phyloP scores from a whole-genome alignment of 108 stramenopile species.

The Fistulifera solaris region DNA sequence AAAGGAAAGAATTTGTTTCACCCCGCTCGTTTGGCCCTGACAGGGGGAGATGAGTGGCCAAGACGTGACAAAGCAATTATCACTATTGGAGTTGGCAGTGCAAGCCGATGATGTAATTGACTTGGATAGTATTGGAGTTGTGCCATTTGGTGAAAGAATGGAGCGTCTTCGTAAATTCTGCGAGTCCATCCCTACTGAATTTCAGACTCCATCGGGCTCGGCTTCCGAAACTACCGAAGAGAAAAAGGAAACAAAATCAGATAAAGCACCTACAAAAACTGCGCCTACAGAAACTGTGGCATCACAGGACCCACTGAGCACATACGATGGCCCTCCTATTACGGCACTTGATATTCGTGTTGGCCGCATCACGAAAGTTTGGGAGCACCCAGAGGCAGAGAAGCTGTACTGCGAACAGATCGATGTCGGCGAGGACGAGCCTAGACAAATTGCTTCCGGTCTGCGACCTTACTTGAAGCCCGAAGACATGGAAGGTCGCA shows the following conservation, averaged over 20 bases:
- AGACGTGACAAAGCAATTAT: constrained; percentile 92
- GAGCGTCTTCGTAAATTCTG: constrained; percentile 55
- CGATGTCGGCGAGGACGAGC: constrained; percentile 92
- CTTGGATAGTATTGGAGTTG: constrained; percentile 42
- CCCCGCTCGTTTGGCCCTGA: constrained; percentile 87
- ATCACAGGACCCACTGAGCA: constrained; percentile 47
- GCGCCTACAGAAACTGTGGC: constrained; percentile 15
- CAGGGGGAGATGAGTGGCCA: constrained; percentile 95
- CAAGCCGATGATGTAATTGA: constrained; percentile 50
- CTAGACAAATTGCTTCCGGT: constrained; percentile 90
- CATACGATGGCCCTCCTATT: constrained; percentile 82
- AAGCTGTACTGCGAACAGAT: constrained; percentile 98
- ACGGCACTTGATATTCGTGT: constrained; percentile 87
- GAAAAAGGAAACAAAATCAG: constrained; percentile 7
- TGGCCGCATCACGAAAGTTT: constrained; percentile 82
- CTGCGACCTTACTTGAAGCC: constrained; percentile 72
- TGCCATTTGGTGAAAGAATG: constrained; percentile 50
- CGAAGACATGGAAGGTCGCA: constrained; percentile 81
- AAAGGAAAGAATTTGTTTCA: constrained; percentile 93
- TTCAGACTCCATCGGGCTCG: constrained; percentile 23
- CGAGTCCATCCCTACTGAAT: constrained; percentile 75
- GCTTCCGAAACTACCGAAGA: constrained; percentile 9
- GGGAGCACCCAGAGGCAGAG: constrained; percentile 94
- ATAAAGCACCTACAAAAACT: constrained; percentile 5
- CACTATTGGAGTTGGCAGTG: constrained; percentile 58